Percentiles rank a stretch among this genome's conserved stretches.
Conservation (phyloP, 1,284 basidiomycete genomes). For the Trametes hirsuta region DNA sequence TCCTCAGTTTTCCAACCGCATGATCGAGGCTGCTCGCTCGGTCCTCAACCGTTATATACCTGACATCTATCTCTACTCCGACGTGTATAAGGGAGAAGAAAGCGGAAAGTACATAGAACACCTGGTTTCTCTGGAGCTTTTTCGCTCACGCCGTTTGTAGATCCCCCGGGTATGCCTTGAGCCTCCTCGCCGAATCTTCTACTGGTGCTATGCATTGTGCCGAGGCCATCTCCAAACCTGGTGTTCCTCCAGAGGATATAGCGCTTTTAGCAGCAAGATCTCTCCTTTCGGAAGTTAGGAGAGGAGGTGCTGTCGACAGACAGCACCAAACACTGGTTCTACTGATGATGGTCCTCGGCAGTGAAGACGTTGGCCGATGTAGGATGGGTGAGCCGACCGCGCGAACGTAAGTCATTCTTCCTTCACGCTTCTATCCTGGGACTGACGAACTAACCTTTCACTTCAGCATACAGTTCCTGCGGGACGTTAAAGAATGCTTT, state of each 20-base stretch:
- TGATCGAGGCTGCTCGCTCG: conserved; percentile 93
- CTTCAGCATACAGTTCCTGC: conserved; percentile 84
- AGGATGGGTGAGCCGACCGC: conserved; percentile 82
- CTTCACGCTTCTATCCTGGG: background rate
- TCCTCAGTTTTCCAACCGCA: conserved; percentile 96
- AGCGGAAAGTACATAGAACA: conserved; percentile 82
- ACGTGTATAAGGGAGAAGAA: conserved; percentile 97
- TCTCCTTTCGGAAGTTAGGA: conserved; percentile 79
- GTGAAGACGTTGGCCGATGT: conserved; percentile 93
- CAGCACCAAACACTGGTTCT: conserved; percentile 90
- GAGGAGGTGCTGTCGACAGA: conserved; percentile 90
- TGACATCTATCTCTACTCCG: conserved; percentile 97
- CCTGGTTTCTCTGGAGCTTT: background rate
- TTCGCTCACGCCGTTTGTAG: conserved; percentile 41
- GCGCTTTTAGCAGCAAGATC: conserved; percentile 80
- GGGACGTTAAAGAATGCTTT: conserved; percentile 84
- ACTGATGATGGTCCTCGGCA: conserved; percentile 92
- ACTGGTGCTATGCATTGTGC: conserved; percentile 89
- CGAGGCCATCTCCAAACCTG: conserved; percentile 82
- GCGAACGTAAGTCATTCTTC: conserved; percentile 68
- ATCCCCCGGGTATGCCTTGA: conserved; percentile 95
- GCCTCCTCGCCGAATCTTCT: conserved; percentile 89
- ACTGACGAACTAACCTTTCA: background rate
- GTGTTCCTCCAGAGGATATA: conserved; percentile 90
- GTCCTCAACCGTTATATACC: conserved; percentile 96